Evolutionary conservation across 768 basidiomycete genomes (phyloP), one percentile per base, ranked within the genome.

Genomic region (Fibroporia radiculosa): DNA sequence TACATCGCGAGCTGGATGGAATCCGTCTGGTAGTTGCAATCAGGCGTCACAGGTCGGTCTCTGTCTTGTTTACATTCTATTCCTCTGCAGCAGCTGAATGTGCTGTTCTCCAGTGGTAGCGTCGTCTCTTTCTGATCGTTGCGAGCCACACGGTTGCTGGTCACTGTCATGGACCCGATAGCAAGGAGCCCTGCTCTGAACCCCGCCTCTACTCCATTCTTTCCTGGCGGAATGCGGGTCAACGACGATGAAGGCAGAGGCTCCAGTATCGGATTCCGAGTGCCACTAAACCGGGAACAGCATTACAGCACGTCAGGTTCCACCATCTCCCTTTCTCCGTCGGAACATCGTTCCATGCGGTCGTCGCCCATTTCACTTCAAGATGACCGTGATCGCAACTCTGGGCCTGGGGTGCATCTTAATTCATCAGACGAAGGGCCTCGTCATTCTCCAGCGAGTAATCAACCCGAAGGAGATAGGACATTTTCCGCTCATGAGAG

Each of bases 141-240:
- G 50, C 52, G 52, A 54, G 37, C 41, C 41, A 50, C 53, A 51
- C 52, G 45, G 39, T 39, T 41, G 48, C 52, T 40, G 33, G 25
- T 32, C 26, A 28, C 31, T 42, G 43, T 34, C 46, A 61, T 61
- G 59, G 57, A 58, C 59, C 67, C 65, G 60, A 84, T 87, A 81
- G 80, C 83, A 50, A 80, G 78, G 73, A 84, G 79, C 56, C 81
- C 77, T 57, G 73, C 83, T 48, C 69, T 89, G 56, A 88, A 89
- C 64, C 85, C 87, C 52, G 73, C 84, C 50, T 90, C 86, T 47
- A 80, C 80, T 61, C 87, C 87, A 40, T 90, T 90, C 74, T 87
- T 87, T 62, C 87, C 87, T 49, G 83, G 82, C 44, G 74, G 70
- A 56, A 56, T 77, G 54, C 78, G 79, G 51, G 58, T 69, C 53